Base-by-base conservation (phyloP, 2,329 filamentous ascomycete genomes). In the Trichophyton benhamiae region DNA sequence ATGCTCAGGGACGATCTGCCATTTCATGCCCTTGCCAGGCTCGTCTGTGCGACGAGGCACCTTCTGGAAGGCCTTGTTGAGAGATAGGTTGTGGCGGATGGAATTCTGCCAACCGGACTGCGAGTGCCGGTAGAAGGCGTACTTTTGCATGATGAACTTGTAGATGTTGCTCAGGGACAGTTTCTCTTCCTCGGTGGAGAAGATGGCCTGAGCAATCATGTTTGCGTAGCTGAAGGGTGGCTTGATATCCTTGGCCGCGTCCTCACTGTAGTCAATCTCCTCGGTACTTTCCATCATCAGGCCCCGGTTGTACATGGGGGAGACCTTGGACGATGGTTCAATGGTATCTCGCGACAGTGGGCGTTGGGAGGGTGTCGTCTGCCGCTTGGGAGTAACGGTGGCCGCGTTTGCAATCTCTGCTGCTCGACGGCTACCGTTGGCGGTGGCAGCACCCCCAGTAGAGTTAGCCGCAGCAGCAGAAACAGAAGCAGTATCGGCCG, bases 11-110 rank as follows among this genome's bases (percentile, higher is more conserved):
- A 89, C 85, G 69, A 99, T 91, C 74, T 92, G 89, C 94, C 94
- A 99, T 72, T 97, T 97, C 91, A 96, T 97, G 30, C 94, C 94
- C 73, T 99, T 99, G 11, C 94, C 94, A 22, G 94, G 94, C 72
- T 99, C 94, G 67, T 97, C 90, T 0, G 91, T 96, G 15, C 89
- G 87, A 55, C 94, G 86, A 2, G 94, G 88, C 7, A 96, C 88
- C 74, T 99, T 99, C 68, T 91, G 86, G 70, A 99, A 99, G 0
- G 87, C 85, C 72, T 96, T 96, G 74, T 95, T 97, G 48, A 99
- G 77, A 0, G 94, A 97, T 13, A 99, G 76, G 68, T 99, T 99
- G 72, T 99, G 94, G 11, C 94, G 87, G 66, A 99, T 99, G 0
- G 91, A 96, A 72, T 99, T 99, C 84, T 96, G 94, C 95, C 95